Conservation (phyloP, 805 yeast species). For the Teunomyces funiuensis region DNA sequence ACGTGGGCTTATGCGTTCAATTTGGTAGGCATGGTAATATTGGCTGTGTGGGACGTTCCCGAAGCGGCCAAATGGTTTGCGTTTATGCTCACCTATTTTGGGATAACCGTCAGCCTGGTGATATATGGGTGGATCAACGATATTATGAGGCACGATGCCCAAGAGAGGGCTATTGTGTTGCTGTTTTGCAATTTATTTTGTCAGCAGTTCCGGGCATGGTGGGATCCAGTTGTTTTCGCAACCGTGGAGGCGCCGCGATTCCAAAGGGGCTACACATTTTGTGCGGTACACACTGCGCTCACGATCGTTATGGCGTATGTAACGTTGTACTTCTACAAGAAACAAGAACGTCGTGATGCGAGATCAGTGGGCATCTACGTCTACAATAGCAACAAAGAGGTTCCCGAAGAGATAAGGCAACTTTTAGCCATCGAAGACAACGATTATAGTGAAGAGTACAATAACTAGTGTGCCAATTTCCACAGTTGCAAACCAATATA, state of each 20-base stretch:
- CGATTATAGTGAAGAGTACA: too few species aligned
- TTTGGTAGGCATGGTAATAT: conserved; percentile 18
- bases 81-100: conserved; percentile 22
- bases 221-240: conserved; percentile 18
- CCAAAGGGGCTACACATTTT: conserved; percentile 20
- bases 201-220: conserved; percentile 24
- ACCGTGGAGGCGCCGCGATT: conserved; percentile 23
- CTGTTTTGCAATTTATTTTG: conserved; percentile 21
- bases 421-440: not conserved
- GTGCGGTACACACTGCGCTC: conserved; percentile 14
- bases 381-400: conserved; percentile 11
- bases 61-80: conserved; percentile 26
- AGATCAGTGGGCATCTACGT: conserved; percentile 20
- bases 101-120: conserved; percentile 22
- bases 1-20: conserved; percentile 43
- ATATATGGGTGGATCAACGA: conserved; percentile 25
- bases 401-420: not conserved
- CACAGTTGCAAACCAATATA: conserved; percentile 5
- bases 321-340: conserved; percentile 21
- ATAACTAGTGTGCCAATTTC: too few species aligned
- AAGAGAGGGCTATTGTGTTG: conserved; percentile 21
- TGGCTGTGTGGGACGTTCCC: conserved; percentile 25
- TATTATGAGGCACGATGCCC: conserved; percentile 21
- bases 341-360: conserved; percentile 19
- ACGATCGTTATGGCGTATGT: conserved; percentile 18